phyloP scores from a whole-genome alignment of 2,329 filamentous ascomycete species.

The Atkinsonella hypoxylon region DNA sequence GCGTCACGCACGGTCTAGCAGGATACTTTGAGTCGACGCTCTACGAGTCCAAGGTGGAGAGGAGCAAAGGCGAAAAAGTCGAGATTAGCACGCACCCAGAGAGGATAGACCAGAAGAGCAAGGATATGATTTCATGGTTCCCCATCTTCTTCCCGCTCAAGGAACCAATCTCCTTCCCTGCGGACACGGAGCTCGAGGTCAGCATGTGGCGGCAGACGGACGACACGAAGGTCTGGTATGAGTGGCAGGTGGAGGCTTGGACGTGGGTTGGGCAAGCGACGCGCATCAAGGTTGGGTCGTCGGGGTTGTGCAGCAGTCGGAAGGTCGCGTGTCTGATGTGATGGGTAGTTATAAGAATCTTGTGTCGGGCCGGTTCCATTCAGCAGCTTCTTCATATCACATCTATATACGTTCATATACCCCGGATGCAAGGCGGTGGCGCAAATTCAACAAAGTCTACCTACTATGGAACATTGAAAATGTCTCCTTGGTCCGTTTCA shows the following conservation, averaged over 20 bases:
- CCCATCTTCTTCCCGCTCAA: conserved; percentile 96
- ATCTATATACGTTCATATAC: no score
- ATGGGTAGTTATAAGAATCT: neutral
- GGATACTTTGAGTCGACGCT: conserved; percentile 97
- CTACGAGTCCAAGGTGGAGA: conserved; percentile 46
- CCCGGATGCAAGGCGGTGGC: no score
- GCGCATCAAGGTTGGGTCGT: conserved; percentile 53
- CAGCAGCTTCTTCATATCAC: no score
- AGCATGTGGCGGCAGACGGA: conserved; percentile 96
- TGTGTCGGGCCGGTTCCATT: no score
- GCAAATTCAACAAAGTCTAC: no score
- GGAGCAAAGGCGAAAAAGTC: conserved; percentile 38
- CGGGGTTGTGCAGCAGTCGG: conserved; percentile 56
- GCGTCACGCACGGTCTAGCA: conserved; percentile 79
- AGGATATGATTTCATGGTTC: conserved; percentile 99
- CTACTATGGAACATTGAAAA: no score
- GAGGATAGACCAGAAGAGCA: conserved; percentile 83
- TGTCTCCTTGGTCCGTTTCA: no score
- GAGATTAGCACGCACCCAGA: conserved; percentile 90
- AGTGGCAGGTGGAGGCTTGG: conserved; percentile 89
- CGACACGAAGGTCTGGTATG: conserved; percentile 94
- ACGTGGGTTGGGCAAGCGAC: conserved; percentile 47
- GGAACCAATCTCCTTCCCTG: conserved; percentile 77
- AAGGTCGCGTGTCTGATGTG: conserved; percentile 63
- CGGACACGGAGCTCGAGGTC: conserved; percentile 73